Evolutionary conservation across 306 rosid species (phyloP), one percentile per base, ranked within the genome.

Genomic region (Chamaecrista fasciculata): DNA sequence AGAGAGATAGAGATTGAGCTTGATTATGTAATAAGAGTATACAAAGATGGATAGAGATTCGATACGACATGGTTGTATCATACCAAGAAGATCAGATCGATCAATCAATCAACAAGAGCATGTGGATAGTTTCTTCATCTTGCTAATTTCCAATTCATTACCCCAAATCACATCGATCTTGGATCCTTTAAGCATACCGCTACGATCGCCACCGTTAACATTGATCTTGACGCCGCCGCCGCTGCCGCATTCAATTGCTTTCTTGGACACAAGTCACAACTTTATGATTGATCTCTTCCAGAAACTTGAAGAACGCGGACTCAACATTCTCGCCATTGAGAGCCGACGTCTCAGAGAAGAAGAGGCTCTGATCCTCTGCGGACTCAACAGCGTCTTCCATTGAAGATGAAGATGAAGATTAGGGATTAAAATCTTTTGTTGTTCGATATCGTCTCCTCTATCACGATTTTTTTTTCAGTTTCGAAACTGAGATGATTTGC

Each of bases 291-390:
- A 91, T 83, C 69, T 86, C 87, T 46, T 88, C 86, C 1, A 91
- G 72, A 44, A 91, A 80, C 29, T 78, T 84, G 64, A 84, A 71
- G 69, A 91, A 91, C 4, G 97, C 92, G 57, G 42, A 71, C 43
- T 91, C 89, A 42, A 88, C 97, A 58, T 91, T 91, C 72, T 86
- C 86, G 11, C 95, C 97, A 47, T 76, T 84, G 58, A 82, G 83
- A 23, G 97, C 97, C 47, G 97, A 91, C 33, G 97, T 86, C 86
- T 91, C 97, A 0, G 90, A 91, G 84, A 91, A 88, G 69, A 86
- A 88, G 6, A 91, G 76, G 20, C 92, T 89, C 24, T 91, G 97
- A 4, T 86, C 86, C 74, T 91, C 87, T 3, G 96, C 96, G 62
- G 84, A 88, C 72, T 91, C 97, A 2, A 88, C 79, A 0, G 97